Evolutionary conservation across 148 eudicot genomes (phyloP).

Genomic region (Rhododendron simsii): DNA sequence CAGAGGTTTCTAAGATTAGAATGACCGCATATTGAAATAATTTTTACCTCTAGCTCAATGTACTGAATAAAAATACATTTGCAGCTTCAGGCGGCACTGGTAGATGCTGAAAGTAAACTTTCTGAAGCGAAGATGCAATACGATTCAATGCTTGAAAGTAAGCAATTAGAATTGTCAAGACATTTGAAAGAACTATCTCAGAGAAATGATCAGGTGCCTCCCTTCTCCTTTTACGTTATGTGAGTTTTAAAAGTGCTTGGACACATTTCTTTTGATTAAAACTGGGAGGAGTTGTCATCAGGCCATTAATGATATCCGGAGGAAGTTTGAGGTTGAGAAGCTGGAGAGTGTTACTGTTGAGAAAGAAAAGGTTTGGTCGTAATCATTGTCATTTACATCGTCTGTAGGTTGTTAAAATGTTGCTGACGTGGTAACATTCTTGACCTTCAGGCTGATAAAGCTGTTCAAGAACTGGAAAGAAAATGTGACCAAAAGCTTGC

Average conservation of each 20-base stretch:
- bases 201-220: conserved; percentile 81
- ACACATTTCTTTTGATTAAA: conserved; percentile 10
- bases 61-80: conserved; percentile 12
- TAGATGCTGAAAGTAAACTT: conserved; percentile 62
- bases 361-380: conserved; percentile 75
- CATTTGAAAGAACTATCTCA: conserved; percentile 93
- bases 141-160: conserved; percentile 78
- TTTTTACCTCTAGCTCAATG: not conserved
- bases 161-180: conserved; percentile 80
- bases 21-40: conserved; percentile 1
- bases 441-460: conserved; percentile 63
- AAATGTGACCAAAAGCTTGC: conserved; percentile 56
- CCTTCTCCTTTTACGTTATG: not conserved
- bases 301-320: conserved; percentile 93
- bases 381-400: conserved; percentile 1
- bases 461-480: conserved; percentile 60
- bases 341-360: conserved; percentile 66
- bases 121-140: conserved; percentile 76
- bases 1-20: conserved; percentile 48
- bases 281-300: conserved; percentile 26
- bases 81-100: conserved; percentile 56
- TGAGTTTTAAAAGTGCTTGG: not conserved
- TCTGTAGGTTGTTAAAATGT: conserved; percentile 4
- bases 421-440: conserved; percentile 7
- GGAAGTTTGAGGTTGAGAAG: conserved; percentile 84